Percentiles rank a stretch among this genome's conserved stretches.
Conservation (phyloP, 495 filamentous ascomycete species). For the Penicillium nucicola region DNA sequence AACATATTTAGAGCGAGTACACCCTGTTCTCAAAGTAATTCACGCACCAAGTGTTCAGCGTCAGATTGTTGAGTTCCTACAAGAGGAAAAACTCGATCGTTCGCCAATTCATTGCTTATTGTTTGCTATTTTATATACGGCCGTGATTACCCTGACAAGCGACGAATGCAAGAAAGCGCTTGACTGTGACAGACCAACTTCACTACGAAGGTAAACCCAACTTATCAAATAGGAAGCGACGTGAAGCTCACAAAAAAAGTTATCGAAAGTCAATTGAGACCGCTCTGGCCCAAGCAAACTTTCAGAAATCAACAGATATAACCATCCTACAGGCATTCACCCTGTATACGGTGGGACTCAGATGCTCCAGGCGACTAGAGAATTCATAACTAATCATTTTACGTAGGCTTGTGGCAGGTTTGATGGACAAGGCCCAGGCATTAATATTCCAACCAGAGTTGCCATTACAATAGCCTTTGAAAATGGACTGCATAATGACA, state of each 20-base stretch:
- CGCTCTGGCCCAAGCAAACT: slow-evolving; percentile 60
- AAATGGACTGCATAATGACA: slow-evolving; percentile 65
- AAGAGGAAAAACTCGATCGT: not conserved
- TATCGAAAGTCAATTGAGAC: slow-evolving; percentile 71
- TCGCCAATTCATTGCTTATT: slow-evolving; percentile 56
- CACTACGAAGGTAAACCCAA: slow-evolving; percentile 6
- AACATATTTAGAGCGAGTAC: slow-evolving; percentile 20
- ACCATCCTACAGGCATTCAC: slow-evolving; percentile 68
- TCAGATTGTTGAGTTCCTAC: slow-evolving; percentile 6
- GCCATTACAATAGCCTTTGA: slow-evolving; percentile 68
- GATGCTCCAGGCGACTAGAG: not conserved
- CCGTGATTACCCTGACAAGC: slow-evolving; percentile 56
- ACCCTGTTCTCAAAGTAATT: slow-evolving; percentile 28
- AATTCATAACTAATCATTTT: not conserved
- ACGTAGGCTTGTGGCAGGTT: slow-evolving; percentile 43
- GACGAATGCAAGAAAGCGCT: slow-evolving; percentile 20
- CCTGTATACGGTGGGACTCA: slow-evolving; percentile 51
- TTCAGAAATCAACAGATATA: slow-evolving; percentile 62
- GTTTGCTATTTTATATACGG: slow-evolving; percentile 70
- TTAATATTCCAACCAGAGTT: slow-evolving; percentile 54
- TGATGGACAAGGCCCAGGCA: slow-evolving; percentile 51
- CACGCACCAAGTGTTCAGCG: slow-evolving; percentile 22
- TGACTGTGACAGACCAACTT: too few relatives aligned
- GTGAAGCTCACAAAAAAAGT: slow-evolving; percentile 10
- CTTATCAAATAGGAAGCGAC: slow-evolving; percentile 42